These are phyloP conservation scores for Leccinum subtestaceum DNA, from an alignment of 768 basidiomycete genomes.

Conservation along the genomic window DNA sequence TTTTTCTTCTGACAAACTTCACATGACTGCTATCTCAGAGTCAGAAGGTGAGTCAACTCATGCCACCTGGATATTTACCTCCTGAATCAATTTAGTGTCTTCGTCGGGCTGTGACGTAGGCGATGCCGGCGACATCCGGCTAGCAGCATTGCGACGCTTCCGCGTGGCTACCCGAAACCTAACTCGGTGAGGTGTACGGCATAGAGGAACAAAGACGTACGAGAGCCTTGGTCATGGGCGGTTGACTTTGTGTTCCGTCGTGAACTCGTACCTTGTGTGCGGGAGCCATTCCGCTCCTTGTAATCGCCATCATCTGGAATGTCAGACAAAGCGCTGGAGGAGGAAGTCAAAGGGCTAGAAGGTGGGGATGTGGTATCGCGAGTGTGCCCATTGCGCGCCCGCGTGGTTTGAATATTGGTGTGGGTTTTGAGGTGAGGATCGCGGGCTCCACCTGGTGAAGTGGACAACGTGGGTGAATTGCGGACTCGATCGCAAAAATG, in stretches of 20 bases:
- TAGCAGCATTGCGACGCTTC: slow-evolving; percentile 18
- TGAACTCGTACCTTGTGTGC: slow-evolving; percentile 38
- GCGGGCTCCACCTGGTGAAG: slow-evolving; percentile 38
- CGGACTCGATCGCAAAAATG: slow-evolving; percentile 78
- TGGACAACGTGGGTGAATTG: slow-evolving; percentile 53
- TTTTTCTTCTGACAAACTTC: slow-evolving; percentile 92
- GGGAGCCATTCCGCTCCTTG: slow-evolving; percentile 50
- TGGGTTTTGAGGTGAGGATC: slow-evolving; percentile 56
- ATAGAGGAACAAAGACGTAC: slow-evolving; percentile 28
- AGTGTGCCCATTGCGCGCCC: slow-evolving; percentile 38
- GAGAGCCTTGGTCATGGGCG: slow-evolving; percentile 47
- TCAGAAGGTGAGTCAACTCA: slow-evolving; percentile 17
- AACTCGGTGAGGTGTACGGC: slow-evolving; percentile 10
- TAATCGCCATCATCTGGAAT: slow-evolving; percentile 73
- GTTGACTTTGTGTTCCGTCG: slow-evolving; percentile 52
- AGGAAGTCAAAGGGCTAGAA: slow-evolving; percentile 71
- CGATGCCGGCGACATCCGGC: slow-evolving; percentile 25
- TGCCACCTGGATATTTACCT: slow-evolving; percentile 42
- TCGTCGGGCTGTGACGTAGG: slow-evolving; percentile 28
- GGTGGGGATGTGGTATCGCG: slow-evolving; percentile 57
- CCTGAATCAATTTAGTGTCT: slow-evolving; percentile 46
- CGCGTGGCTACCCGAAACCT: slow-evolving; percentile 35
- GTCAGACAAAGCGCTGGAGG: slow-evolving; percentile 77
- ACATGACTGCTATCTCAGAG: slow-evolving; percentile 65
- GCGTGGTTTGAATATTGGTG: slow-evolving; percentile 42